These are phyloP conservation scores for Fusarium algeriense DNA, from an alignment of 2,329 filamentous ascomycete species.

Conservation along the genomic window DNA sequence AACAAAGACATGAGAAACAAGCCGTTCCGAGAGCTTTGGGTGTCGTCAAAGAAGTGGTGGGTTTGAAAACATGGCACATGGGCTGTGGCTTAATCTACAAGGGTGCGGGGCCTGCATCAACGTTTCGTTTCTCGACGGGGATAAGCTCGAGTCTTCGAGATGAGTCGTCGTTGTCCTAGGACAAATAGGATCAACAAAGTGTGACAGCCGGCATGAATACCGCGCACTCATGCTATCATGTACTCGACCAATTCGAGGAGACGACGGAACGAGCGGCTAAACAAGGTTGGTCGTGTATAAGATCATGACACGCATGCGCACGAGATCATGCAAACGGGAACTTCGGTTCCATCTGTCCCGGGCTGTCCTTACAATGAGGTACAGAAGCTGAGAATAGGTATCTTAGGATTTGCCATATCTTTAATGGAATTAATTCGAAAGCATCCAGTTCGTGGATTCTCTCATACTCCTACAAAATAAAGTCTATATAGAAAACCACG, in stretches of 20 bases:
- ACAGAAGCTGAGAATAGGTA: neutral
- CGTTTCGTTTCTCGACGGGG: constrained; percentile 30
- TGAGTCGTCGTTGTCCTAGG: constrained; percentile 27
- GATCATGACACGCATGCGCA: constrained; percentile 36
- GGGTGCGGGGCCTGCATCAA: constrained; percentile 45
- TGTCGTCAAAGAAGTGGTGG: constrained; percentile 21
- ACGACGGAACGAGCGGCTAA: constrained; percentile 19
- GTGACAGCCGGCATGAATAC: constrained; percentile 17
- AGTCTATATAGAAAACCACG: neutral
- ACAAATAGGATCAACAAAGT: constrained; percentile 33
- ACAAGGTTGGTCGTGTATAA: constrained; percentile 25
- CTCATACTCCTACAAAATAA: neutral
- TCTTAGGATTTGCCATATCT: neutral
- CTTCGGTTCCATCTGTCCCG: constrained; percentile 14
- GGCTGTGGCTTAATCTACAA: constrained; percentile 34
- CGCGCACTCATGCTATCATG: neutral
- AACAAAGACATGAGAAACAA: constrained; percentile 23
- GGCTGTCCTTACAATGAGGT: neutral
- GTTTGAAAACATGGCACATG: constrained; percentile 39
- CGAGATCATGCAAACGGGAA: constrained; percentile 34
- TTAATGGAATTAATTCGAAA: neutral
- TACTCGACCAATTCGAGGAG: constrained; percentile 16
- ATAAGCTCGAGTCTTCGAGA: constrained; percentile 12
- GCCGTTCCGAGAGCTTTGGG: constrained; percentile 19
- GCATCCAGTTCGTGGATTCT: neutral